These are phyloP conservation scores for Coccomyxa sp. DNA, from an alignment of 139 green algal genomes.

Conservation along the genomic window DNA sequence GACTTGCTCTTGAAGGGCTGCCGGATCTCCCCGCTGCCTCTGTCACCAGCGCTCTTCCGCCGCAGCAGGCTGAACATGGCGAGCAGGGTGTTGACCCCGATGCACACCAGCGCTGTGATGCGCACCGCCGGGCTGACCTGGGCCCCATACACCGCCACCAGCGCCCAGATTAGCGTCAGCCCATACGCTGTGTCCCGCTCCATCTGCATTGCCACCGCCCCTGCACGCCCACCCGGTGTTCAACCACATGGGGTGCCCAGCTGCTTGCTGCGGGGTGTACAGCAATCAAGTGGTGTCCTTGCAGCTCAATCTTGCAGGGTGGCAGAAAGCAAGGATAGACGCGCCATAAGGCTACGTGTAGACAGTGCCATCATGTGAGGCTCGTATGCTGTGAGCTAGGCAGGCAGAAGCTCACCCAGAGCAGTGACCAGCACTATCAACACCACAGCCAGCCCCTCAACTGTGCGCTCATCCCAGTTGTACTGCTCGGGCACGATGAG, in stretches of 20 bases:
- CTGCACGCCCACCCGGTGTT: too few relatives aligned
- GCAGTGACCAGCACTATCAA: constrained; percentile 24
- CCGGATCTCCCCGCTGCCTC: background rate
- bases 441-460: constrained; percentile 21
- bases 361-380: too few relatives aligned
- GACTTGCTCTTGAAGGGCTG: constrained; percentile 1
- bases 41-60: background rate
- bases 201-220: constrained; percentile 2
- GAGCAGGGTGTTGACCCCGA: background rate
- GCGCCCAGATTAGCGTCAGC: constrained; percentile 52
- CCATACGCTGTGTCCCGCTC: constrained; percentile 43
- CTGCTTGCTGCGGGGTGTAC: too few relatives aligned
- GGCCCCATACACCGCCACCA: constrained; percentile 32
- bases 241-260: too few relatives aligned
- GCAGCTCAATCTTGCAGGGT: too few relatives aligned
- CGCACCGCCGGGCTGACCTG: constrained; percentile 1
- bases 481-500: constrained; percentile 43
- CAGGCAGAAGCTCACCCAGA: constrained; percentile 22
- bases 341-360: too few relatives aligned
- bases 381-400: too few relatives aligned
- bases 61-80: constrained; percentile 4
- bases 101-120: constrained; percentile 12
- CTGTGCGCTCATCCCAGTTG: background rate
- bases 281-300: too few relatives aligned
- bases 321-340: too few relatives aligned